A percentile compares a stretch with the other conserved stretches of the same genome.
Conservation (phyloP, 2,329 filamentous ascomycete genomes). For the Fusarium euwallaceae region DNA sequence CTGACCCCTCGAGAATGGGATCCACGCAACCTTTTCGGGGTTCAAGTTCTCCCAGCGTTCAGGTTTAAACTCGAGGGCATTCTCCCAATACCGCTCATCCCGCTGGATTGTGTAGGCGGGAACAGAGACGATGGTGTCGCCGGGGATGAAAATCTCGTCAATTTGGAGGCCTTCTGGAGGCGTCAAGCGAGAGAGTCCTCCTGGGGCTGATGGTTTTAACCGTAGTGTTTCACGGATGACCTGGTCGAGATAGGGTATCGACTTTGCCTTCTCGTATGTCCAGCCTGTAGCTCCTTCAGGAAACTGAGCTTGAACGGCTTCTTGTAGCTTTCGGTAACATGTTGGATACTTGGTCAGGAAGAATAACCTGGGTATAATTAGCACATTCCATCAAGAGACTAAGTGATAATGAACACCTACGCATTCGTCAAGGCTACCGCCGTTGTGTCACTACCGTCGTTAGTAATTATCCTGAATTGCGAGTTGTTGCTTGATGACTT, state of each 20-base stretch:
- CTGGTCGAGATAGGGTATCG: not conserved
- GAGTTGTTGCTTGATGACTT: not conserved
- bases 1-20: slow-evolving; percentile 11
- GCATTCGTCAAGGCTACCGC: not conserved
- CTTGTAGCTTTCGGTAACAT: not conserved
- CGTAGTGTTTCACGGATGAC: slow-evolving; percentile 6
- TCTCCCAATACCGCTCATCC: not conserved
- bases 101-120: slow-evolving; percentile 1
- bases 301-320: not conserved
- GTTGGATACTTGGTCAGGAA: not conserved
- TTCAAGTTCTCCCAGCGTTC: slow-evolving; percentile 1
- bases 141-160: not conserved
- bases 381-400: not conserved
- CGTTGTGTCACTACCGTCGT: not conserved
- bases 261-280: not conserved
- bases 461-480: not conserved
- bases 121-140: not conserved
- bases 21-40: slow-evolving; percentile 1
- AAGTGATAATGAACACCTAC: not conserved
- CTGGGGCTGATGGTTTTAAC: not conserved
- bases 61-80: slow-evolving; percentile 6
- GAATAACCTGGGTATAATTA: not conserved
- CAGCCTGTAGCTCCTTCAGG: not conserved
- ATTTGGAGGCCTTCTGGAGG: not conserved
- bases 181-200: not conserved